Percentiles rank a stretch among this genome's conserved stretches.
Conservation (phyloP, 2,329 filamentous ascomycete genomes). For the Xylaria sp. region DNA sequence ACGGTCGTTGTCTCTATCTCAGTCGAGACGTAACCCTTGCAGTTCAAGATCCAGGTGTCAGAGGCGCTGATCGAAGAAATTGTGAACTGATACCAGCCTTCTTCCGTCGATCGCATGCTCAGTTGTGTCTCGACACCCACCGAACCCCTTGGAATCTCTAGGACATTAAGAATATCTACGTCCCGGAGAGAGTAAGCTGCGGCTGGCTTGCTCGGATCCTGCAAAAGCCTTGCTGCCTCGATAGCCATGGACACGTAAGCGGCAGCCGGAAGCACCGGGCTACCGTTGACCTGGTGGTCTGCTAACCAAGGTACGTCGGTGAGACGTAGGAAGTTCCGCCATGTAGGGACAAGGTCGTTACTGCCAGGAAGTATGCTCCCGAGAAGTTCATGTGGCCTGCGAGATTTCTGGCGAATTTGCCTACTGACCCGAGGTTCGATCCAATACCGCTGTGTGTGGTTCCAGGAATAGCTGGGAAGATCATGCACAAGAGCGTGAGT, state of each 20-base stretch:
- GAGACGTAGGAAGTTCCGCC: conserved; percentile 33
- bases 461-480: conserved; percentile 36
- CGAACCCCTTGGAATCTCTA: background rate
- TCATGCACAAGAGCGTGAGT: background rate
- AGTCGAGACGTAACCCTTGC: background rate
- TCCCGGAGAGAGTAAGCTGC: background rate
- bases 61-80: background rate
- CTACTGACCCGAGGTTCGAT: conserved; percentile 21
- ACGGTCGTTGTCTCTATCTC: background rate
- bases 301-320: conserved; percentile 53
- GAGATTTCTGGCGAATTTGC: conserved; percentile 9
- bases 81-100: background rate
- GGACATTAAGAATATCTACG: background rate
- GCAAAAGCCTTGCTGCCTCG: conserved; percentile 30
- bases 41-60: background rate
- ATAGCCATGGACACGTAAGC: conserved; percentile 40
- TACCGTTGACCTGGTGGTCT: conserved; percentile 54
- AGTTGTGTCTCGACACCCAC: conserved; percentile 1
- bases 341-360: conserved; percentile 11
- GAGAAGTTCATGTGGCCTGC: conserved; percentile 29
- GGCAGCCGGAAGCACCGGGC: conserved; percentile 52
- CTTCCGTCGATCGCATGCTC: background rate
- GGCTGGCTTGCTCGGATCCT: background rate
- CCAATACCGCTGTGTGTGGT: conserved; percentile 29
- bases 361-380: conserved; percentile 15